These are phyloP conservation scores for Diaporthe nobilis DNA, from an alignment of 2,329 filamentous ascomycete genomes.

Conservation along the genomic window DNA sequence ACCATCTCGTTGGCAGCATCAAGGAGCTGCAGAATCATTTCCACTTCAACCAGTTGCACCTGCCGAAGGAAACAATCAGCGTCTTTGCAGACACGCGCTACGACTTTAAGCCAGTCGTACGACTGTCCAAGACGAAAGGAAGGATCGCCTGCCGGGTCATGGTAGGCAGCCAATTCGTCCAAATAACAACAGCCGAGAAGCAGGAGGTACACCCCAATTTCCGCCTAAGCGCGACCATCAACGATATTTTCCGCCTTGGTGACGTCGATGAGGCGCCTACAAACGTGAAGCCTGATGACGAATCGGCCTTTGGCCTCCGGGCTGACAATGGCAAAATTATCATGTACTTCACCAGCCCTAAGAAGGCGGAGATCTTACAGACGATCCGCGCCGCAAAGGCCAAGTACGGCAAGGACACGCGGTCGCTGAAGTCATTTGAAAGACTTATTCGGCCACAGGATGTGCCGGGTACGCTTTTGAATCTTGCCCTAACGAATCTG, in stretches of 20 bases:
- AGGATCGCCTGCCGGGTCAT: constrained; percentile 79
- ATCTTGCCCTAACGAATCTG: constrained; percentile 77
- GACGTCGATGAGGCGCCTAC: constrained; percentile 78
- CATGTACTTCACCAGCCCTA: constrained; percentile 79
- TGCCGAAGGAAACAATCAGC: constrained; percentile 79
- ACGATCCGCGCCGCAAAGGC: constrained; percentile 74
- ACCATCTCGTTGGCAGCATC: constrained; percentile 75
- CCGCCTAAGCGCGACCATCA: constrained; percentile 74
- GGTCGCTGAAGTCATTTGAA: constrained; percentile 73
- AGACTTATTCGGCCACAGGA: constrained; percentile 78
- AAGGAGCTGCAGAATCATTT: constrained; percentile 77
- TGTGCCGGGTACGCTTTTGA: constrained; percentile 77
- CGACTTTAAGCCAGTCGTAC: constrained; percentile 75
- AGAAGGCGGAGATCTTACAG: constrained; percentile 74
- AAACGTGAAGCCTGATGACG: constrained; percentile 75
- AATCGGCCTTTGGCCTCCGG: constrained; percentile 76
- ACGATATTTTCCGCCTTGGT: constrained; percentile 78
- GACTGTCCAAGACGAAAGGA: constrained; percentile 78
- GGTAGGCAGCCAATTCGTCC: constrained; percentile 78
- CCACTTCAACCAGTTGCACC: constrained; percentile 74
- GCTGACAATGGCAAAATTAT: constrained; percentile 79
- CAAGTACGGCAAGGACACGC: constrained; percentile 74
- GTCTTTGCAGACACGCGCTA: constrained; percentile 76
- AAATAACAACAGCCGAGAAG: constrained; percentile 78
- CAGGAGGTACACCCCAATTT: constrained; percentile 76